These are phyloP conservation scores for Exophiala sideris DNA, from an alignment of 2,329 filamentous ascomycete species.

Conservation along the genomic window DNA sequence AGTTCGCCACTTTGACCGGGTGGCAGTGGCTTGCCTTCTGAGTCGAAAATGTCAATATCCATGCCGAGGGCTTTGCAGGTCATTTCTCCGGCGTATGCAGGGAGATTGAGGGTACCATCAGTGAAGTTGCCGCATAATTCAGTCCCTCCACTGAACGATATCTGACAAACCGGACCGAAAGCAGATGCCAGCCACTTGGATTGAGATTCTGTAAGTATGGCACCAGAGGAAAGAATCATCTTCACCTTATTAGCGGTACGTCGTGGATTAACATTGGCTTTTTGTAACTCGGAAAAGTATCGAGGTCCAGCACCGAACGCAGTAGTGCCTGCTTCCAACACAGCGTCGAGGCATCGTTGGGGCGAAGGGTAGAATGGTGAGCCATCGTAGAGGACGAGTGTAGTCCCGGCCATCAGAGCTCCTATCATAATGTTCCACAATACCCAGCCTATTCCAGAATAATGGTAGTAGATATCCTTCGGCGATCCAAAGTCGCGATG, in stretches of 20 bases:
- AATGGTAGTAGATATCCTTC: constrained; percentile 44
- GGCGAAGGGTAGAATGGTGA: constrained; percentile 70
- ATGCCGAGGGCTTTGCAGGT: constrained; percentile 52
- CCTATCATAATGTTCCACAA: constrained; percentile 50
- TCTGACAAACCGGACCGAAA: constrained; percentile 14
- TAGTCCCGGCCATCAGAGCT: constrained; percentile 57
- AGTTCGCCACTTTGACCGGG: constrained; percentile 68
- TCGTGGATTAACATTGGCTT: constrained; percentile 57
- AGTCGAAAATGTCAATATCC: constrained; percentile 19
- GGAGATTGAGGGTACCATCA: constrained; percentile 62
- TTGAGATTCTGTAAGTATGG: constrained; percentile 7
- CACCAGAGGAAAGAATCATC: constrained; percentile 12
- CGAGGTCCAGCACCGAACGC: constrained; percentile 68
- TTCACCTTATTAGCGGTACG: constrained; percentile 39
- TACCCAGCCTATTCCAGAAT: constrained; percentile 46
- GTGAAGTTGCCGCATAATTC: constrained; percentile 33
- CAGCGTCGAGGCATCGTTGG: constrained; percentile 42
- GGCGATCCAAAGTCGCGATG: constrained; percentile 45
- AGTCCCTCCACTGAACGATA: constrained; percentile 31
- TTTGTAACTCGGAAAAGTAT: constrained; percentile 70
- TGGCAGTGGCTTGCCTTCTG: constrained; percentile 4
- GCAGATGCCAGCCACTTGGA: constrained; percentile 9
- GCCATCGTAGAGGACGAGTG: constrained; percentile 71
- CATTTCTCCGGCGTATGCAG: constrained; percentile 59
- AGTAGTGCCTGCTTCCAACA: constrained; percentile 60